Evolutionary conservation across 257 asterid genomes (phyloP).

Genomic region (Coffea canephora): DNA sequence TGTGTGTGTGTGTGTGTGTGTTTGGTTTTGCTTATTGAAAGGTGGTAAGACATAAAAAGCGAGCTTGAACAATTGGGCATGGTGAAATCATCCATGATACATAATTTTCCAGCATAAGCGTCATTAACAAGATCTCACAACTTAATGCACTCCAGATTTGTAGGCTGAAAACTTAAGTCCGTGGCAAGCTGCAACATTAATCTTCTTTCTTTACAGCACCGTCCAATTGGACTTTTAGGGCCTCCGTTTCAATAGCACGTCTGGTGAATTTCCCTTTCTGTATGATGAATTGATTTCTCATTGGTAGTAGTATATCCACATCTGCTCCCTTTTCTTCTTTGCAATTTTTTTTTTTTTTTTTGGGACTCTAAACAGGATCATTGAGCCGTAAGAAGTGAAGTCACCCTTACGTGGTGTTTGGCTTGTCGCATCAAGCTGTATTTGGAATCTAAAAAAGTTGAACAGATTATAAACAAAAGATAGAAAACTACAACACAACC

Average conservation of each 20-base stretch:
- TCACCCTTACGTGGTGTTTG: slow-evolving; percentile 1
- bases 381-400: slow-evolving; percentile 1
- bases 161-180: not conserved
- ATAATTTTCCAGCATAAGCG: too few species aligned
- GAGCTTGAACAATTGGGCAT: too few species aligned
- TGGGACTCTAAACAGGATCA: not conserved
- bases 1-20: too few species aligned
- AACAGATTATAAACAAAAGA: too few species aligned
- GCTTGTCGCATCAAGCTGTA: too few species aligned
- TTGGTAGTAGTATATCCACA: not conserved
- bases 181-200: not conserved
- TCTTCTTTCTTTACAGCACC: slow-evolving; percentile 5
- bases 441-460: too few species aligned
- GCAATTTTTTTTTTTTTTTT: not conserved
- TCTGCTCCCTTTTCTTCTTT: too few species aligned
- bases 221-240: not conserved
- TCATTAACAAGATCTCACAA: not conserved
- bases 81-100: too few species aligned
- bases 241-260: not conserved
- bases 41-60: too few species aligned
- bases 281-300: not conserved
- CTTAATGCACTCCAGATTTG: not conserved
- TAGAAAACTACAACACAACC: too few species aligned
- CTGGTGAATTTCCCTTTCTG: not conserved
- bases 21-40: too few species aligned